Conservation (phyloP, 305 asterid genomes). For the Fraxinus floribunda region DNA sequence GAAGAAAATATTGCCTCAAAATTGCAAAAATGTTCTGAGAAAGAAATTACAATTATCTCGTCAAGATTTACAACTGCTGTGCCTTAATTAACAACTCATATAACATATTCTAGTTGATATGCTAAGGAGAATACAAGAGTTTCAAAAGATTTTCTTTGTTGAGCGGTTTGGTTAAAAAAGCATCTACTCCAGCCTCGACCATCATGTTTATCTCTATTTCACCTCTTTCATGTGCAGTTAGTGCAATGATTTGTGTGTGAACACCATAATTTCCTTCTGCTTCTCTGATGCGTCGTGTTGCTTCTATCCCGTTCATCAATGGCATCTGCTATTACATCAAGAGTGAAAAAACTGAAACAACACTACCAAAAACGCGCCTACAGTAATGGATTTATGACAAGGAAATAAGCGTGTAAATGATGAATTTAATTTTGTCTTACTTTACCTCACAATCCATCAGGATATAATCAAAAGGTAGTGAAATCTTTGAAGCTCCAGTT, state of each 20-base stretch:
- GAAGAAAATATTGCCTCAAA: not conserved
- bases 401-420: not conserved
- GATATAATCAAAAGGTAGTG: conserved; percentile 41
- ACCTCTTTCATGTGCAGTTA: conserved; percentile 46
- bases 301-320: conserved; percentile 48
- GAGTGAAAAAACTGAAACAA: no score
- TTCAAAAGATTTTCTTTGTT: conserved; percentile 26
- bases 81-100: not conserved
- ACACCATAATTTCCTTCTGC: conserved; percentile 30
- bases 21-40: not conserved
- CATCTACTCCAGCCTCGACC: conserved; percentile 53
- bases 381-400: not conserved
- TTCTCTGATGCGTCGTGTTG: conserved; percentile 43
- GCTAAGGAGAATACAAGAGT: not conserved
- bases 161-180: conserved; percentile 45
- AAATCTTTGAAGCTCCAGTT: conserved; percentile 9
- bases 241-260: conserved; percentile 39
- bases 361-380: not conserved
- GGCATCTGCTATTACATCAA: conserved; percentile 41
- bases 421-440: not conserved
- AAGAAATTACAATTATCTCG: not conserved
- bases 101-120: not conserved
- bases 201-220: conserved; percentile 32
- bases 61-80: not conserved
- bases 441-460: conserved; percentile 64